Conservation (phyloP, 768 basidiomycete species). For the Tricholoma terreum region DNA sequence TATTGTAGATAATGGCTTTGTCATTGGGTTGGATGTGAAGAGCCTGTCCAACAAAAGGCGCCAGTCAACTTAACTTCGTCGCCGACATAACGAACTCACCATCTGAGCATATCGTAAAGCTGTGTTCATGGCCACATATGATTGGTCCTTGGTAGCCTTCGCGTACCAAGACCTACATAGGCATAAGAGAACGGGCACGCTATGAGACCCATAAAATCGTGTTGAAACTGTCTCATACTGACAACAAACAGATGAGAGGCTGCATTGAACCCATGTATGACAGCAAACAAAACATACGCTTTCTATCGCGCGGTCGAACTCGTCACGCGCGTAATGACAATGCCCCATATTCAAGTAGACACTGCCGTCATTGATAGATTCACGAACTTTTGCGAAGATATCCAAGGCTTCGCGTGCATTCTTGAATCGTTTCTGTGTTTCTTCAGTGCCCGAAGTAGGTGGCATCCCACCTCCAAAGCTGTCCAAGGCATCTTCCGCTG, state of each 20-base stretch:
- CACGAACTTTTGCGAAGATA: slow-evolving; percentile 87
- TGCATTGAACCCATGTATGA: not conserved
- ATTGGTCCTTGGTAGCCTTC: slow-evolving; percentile 88
- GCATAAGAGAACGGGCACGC: slow-evolving; percentile 76
- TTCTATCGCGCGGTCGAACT: slow-evolving; percentile 95
- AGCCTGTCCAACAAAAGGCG: slow-evolving; percentile 50
- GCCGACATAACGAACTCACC: slow-evolving; percentile 37
- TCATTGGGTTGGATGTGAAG: slow-evolving; percentile 81
- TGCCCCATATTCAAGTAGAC: slow-evolving; percentile 97
- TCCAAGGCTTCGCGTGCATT: slow-evolving; percentile 86
- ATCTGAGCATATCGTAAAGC: slow-evolving; percentile 81
- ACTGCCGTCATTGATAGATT: slow-evolving; percentile 75
- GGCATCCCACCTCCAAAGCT: slow-evolving; percentile 53
- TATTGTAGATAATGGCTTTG: slow-evolving; percentile 90
- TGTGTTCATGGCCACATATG: slow-evolving; percentile 75
- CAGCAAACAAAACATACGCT: slow-evolving; percentile 55
- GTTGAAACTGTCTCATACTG: slow-evolving; percentile 92
- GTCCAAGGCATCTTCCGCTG: slow-evolving; percentile 88
- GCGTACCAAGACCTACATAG: slow-evolving; percentile 93
- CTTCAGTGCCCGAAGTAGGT: slow-evolving; percentile 50
- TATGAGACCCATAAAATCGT: slow-evolving; percentile 71
- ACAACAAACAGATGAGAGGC: not conserved
- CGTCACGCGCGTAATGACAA: slow-evolving; percentile 88
- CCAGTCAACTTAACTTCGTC: slow-evolving; percentile 3
- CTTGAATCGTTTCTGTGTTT: slow-evolving; percentile 59